Conservation (phyloP, 2,329 filamentous ascomycete genomes). For the Botrytis hyacinthi region DNA sequence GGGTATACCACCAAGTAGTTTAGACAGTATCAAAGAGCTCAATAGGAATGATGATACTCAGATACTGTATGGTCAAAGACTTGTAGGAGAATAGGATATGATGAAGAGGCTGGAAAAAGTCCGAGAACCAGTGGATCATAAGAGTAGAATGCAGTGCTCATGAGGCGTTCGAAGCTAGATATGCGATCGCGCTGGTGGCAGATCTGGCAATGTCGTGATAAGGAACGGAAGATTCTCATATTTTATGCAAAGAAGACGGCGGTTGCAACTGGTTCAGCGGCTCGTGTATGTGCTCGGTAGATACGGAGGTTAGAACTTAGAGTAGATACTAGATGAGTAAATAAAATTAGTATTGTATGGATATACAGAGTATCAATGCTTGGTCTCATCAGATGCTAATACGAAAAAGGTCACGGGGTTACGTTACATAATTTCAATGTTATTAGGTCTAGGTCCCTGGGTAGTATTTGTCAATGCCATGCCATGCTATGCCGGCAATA, state of each 20-base stretch:
- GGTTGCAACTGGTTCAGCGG: constrained; percentile 3
- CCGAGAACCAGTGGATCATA: neutral
- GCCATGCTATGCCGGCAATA: constrained; percentile 1
- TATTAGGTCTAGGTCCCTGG: too few relatives aligned
- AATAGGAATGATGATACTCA: neutral
- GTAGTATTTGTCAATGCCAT: neutral
- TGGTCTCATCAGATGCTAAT: neutral
- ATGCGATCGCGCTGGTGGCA: constrained; percentile 17
- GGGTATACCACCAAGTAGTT: neutral
- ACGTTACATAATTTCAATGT: neutral
- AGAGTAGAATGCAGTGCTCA: constrained; percentile 1
- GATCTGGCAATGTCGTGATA: constrained; percentile 16
- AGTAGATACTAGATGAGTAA: neutral
- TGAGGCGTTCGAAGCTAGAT: constrained; percentile 10
- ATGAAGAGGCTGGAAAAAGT: neutral
- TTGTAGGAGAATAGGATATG: neutral
- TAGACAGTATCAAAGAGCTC: neutral
- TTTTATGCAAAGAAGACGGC: constrained; percentile 17
- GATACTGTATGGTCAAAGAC: neutral
- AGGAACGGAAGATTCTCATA: constrained; percentile 12
- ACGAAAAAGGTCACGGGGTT: neutral
- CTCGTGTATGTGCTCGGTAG: constrained; percentile 13
- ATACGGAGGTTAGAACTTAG: neutral
- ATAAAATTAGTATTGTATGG: neutral
- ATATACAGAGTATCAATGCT: neutral